These are phyloP conservation scores for Schizophyllum commune DNA, from an alignment of 1,284 basidiomycete genomes.

Conservation along the genomic window DNA sequence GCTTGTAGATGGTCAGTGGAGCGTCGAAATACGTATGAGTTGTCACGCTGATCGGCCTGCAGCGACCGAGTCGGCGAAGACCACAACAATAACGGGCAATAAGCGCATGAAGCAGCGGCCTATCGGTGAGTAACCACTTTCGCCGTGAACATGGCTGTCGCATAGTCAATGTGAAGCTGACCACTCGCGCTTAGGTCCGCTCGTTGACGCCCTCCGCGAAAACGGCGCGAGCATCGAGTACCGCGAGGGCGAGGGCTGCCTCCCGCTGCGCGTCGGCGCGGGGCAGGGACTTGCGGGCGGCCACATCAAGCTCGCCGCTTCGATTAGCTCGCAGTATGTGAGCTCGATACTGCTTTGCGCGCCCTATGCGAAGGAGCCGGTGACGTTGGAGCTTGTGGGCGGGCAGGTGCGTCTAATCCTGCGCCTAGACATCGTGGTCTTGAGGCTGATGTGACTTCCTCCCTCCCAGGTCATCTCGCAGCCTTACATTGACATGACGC, in stretches of 20 bases:
- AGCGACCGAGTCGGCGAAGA: constrained; percentile 28
- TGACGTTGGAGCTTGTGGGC: constrained; percentile 86
- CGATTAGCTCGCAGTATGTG: constrained; percentile 97
- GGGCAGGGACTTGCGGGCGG: constrained; percentile 77
- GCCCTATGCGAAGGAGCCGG: constrained; percentile 79
- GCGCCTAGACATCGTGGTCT: too few species aligned
- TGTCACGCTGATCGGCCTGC: constrained; percentile 18
- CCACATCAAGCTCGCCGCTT: constrained; percentile 84
- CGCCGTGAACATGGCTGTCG: too few species aligned
- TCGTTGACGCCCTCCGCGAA: constrained; percentile 85
- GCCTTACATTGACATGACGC: constrained; percentile 99
- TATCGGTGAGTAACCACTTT: constrained; percentile 33
- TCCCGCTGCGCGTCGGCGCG: constrained; percentile 82
- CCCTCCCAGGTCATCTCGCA: constrained; percentile 83
- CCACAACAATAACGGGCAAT: constrained; percentile 90
- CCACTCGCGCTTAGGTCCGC: constrained; percentile 49
- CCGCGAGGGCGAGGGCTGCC: constrained; percentile 74
- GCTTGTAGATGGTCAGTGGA: constrained; percentile 46
- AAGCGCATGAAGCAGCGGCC: constrained; percentile 97
- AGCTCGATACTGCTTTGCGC: constrained; percentile 95
- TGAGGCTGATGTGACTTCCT: not conserved
- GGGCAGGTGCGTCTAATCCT: constrained; percentile 27
- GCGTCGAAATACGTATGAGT: too few species aligned
- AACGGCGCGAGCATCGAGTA: constrained; percentile 83
- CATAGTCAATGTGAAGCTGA: too few species aligned